A percentile compares a stretch with the other conserved stretches of the same genome.
Conservation (phyloP, 768 basidiomycete genomes). For the Leccinum barrowsii region DNA sequence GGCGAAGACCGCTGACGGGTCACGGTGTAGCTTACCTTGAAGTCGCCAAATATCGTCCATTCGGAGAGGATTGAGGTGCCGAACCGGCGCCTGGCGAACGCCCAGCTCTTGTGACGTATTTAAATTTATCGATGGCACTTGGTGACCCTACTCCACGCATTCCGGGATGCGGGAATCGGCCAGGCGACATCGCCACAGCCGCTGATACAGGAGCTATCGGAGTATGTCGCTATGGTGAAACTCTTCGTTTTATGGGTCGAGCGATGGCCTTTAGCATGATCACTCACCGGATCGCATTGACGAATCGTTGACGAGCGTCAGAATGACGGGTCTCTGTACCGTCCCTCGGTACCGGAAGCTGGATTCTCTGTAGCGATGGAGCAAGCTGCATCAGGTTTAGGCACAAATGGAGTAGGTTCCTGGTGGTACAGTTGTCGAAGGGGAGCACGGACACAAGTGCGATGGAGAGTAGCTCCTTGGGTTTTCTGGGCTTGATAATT, state of each 20-base stretch:
- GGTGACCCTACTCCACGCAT: conserved; percentile 39
- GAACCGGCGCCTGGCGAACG: conserved; percentile 47
- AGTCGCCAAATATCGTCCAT: conserved; percentile 50
- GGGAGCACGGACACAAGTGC: conserved; percentile 7
- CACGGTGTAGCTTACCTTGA: conserved; percentile 36
- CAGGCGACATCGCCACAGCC: conserved; percentile 26
- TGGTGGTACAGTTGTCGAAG: conserved; percentile 17
- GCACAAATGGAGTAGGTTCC: conserved; percentile 16
- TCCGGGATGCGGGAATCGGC: conserved; percentile 30
- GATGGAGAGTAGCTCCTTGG: conserved; percentile 21
- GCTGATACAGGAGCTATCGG: conserved; percentile 21
- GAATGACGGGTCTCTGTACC: conserved; percentile 20
- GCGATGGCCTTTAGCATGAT: conserved; percentile 40
- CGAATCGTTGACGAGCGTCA: conserved; percentile 36
- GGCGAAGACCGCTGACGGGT: neutral
- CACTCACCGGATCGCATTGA: conserved; percentile 43
- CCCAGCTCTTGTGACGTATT: conserved; percentile 39
- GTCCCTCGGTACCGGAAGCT: conserved; percentile 25
- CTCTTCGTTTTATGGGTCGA: conserved; percentile 1
- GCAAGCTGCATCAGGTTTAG: conserved; percentile 20
- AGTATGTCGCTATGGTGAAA: neutral
- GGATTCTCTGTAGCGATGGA: conserved; percentile 26
- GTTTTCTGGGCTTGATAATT: conserved; percentile 21
- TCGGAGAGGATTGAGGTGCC: conserved; percentile 56
- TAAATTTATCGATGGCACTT: conserved; percentile 38